Evolutionary conservation across 176 grass and related monocot species (phyloP).

Genomic region (Themeda triandra): DNA sequence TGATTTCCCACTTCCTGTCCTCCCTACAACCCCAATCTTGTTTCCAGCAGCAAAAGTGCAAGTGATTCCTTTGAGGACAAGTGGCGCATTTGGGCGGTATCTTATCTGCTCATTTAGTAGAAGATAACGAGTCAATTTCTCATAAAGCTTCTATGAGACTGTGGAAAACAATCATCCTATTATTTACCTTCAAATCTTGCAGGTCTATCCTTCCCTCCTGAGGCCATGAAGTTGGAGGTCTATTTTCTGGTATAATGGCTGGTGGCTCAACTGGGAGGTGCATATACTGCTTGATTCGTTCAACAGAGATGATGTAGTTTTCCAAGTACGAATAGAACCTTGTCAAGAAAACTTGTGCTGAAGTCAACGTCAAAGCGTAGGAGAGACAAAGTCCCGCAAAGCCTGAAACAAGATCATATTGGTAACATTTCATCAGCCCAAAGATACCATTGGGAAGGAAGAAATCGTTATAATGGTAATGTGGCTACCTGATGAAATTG

Average conservation of each 20-base stretch:
- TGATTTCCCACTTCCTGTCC: constrained; percentile 93
- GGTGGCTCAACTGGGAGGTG: constrained; percentile 70
- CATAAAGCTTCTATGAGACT: background rate
- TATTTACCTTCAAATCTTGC: constrained; percentile 75
- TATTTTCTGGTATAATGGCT: constrained; percentile 59
- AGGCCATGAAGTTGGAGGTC: constrained; percentile 83
- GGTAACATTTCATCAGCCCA: background rate
- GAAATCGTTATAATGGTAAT: background rate
- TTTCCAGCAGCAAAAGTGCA: constrained; percentile 72
- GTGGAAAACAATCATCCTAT: constrained; percentile 8
- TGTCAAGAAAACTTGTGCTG: constrained; percentile 66
- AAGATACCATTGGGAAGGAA: background rate
- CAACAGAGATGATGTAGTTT: constrained; percentile 82
- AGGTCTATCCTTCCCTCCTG: constrained; percentile 77
- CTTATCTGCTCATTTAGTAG: constrained; percentile 61
- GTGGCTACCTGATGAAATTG: constrained; percentile 68
- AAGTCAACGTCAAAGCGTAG: constrained; percentile 66
- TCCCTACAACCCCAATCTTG: constrained; percentile 86
- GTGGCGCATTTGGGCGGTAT: constrained; percentile 67
- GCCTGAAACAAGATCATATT: constrained; percentile 46
- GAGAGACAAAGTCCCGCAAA: constrained; percentile 92
- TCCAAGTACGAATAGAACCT: constrained; percentile 84
- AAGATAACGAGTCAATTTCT: constrained; percentile 22
- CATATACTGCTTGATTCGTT: constrained; percentile 91
- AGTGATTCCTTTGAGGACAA: constrained; percentile 93